A percentile compares a stretch with the other conserved stretches of the same genome.
phyloP scores from a whole-genome alignment of 1,139 yeast genomes.

The Diutina scorzettiae region DNA sequence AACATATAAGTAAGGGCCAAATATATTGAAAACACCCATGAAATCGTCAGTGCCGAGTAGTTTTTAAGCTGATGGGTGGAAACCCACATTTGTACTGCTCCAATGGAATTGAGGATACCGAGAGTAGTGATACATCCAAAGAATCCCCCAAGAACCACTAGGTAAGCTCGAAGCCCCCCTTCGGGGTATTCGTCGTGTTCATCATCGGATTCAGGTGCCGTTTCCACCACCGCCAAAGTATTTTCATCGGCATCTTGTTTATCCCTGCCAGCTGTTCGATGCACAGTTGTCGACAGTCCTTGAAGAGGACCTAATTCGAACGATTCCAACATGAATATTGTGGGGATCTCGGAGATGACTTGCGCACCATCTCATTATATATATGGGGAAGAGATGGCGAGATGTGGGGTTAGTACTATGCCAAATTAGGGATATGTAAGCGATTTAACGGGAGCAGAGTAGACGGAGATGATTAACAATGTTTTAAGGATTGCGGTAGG shows the following conservation, averaged over 20 bases:
- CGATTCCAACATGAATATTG: too few species aligned
- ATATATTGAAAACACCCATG: constrained; percentile 11
- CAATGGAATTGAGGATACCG: constrained; percentile 48
- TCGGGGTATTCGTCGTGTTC: constrained; percentile 36
- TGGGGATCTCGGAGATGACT: too few species aligned
- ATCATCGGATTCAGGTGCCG: not conserved
- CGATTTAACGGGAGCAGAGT: too few species aligned
- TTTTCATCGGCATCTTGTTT: not conserved
- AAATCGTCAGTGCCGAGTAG: constrained; percentile 19
- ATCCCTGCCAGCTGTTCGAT: too few species aligned
- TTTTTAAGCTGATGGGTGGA: constrained; percentile 32
- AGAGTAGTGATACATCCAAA: constrained; percentile 48
- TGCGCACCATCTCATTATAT: too few species aligned
- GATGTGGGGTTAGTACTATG: too few species aligned
- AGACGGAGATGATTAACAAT: too few species aligned
- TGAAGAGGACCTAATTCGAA: too few species aligned
- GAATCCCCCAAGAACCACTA: constrained; percentile 51
- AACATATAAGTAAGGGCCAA: constrained; percentile 10
- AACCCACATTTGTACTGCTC: constrained; percentile 50
- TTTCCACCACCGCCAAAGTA: not conserved
- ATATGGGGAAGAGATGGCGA: too few species aligned
- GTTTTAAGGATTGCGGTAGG: too few species aligned
- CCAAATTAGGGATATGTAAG: too few species aligned
- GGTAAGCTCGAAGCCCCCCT: constrained; percentile 47
- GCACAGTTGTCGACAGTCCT: too few species aligned